Base-by-base conservation (phyloP, 2,329 filamentous ascomycete genomes). In the Davidsoniella eucalypti region DNA sequence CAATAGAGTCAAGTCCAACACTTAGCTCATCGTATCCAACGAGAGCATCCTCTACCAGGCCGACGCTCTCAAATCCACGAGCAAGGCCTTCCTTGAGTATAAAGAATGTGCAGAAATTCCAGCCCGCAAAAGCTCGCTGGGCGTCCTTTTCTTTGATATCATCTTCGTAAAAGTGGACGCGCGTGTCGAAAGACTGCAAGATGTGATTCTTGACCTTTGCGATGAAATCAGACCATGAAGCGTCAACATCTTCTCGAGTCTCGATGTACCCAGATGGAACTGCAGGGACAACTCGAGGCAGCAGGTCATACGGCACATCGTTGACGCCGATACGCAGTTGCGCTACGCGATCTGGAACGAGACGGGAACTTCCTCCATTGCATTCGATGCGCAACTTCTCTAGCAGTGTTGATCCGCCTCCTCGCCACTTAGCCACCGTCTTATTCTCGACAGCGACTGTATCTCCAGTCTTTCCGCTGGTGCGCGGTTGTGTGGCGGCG, bases 51-150 rank as follows among this genome's bases (percentile, higher is more conserved):
- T 98, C 92, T 7, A 95, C 86, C 8, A 98, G 70, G 0, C 93
- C 93, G 2, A 96, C 88, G 61, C 86, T 96, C 63, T 98, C 93
- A 57, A 98, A 94, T 0, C 90, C 93, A 56, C 86, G 76, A 1
- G 92, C 90, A 36, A 98, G 68, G 0, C 92, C 92, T 63, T 98
- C 92, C 60, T 98, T 98, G 7, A 98, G 72, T 14, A 98, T 88
- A 62, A 98, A 98, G 62, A 98, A 98, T 0, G 92, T 98, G 65
- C 92, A 96, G 61, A 98, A 98, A 61, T 98, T 98, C 92, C 92
- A 98, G 0, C 92, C 92, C 0, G 92, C 92, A 16, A 98, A 67
- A 33, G 72, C 80, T 44, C 90, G 76, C 62, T 96, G 88, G 0
- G 82, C 76, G 58, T 96, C 90, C 60, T 88, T 92, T 63, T 95